Evolutionary conservation across 2,329 filamentous ascomycete genomes (phyloP).

Genomic region (Pleurostoma richardsiae): DNA sequence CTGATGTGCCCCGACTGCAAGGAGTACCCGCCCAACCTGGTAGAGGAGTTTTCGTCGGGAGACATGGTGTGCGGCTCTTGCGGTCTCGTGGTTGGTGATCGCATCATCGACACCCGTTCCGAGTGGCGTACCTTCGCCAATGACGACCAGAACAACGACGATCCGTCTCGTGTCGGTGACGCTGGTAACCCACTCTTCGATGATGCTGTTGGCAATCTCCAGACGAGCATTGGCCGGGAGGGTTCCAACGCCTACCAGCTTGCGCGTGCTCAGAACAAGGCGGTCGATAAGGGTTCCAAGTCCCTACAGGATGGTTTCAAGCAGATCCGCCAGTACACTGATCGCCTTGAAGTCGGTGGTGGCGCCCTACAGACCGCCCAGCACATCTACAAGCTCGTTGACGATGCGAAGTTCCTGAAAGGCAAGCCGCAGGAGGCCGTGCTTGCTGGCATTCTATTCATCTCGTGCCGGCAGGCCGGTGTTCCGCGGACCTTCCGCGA

Average conservation of each 20-base stretch:
- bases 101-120: slow-evolving; percentile 90
- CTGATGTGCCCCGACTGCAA: slow-evolving; percentile 88
- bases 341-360: slow-evolving; percentile 75
- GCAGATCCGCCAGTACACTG: slow-evolving; percentile 82
- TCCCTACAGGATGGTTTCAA: slow-evolving; percentile 69
- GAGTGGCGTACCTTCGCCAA: slow-evolving; percentile 99
- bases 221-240: slow-evolving; percentile 83
- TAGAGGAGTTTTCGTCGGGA: slow-evolving; percentile 87
- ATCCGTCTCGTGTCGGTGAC: slow-evolving; percentile 96
- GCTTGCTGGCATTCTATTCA: slow-evolving; percentile 95
- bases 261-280: slow-evolving; percentile 69
- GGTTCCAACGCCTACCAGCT: slow-evolving; percentile 68
- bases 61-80: slow-evolving; percentile 93
- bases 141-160: slow-evolving; percentile 93
- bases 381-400: slow-evolving; percentile 90
- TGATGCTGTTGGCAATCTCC: slow-evolving; percentile 63
- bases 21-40: slow-evolving; percentile 83
- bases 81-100: slow-evolving; percentile 83
- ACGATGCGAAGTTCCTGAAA: slow-evolving; percentile 90
- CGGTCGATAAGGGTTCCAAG: slow-evolving; percentile 24
- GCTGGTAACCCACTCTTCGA: slow-evolving; percentile 85
- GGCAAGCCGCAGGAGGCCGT: slow-evolving; percentile 92
- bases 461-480: slow-evolving; percentile 86
- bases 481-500: slow-evolving; percentile 90
- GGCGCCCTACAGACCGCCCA: slow-evolving; percentile 86